Base-by-base conservation (phyloP, 495 filamentous ascomycete genomes). In the Neurospora sp. region DNA sequence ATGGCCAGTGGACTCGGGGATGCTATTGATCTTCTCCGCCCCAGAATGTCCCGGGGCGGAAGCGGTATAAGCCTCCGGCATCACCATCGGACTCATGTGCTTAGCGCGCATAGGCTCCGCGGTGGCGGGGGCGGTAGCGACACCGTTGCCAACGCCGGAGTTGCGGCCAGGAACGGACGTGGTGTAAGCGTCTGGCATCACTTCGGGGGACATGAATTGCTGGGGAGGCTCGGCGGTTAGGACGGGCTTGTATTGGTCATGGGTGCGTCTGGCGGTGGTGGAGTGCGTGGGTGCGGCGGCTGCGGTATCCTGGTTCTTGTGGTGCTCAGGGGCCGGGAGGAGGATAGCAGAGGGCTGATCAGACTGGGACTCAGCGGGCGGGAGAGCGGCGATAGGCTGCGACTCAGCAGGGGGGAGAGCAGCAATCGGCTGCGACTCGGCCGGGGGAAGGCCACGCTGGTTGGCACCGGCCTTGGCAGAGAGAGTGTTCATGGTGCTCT, bases 121-220 rank as follows among this genome's bases (percentile, higher is more conserved):
- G 15, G 5, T 17, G 2, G 54, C 54, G 4, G 54, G 54, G 4
- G n/a, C 48, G 48, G 15, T 2, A 7, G 21, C 11, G 54, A 9
- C 9, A 39, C 38, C 38, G 8, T 4, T 10, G n/a, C 19, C 21
- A 2, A 17, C 38, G 5, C 28, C 39, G 70, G 37, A 36, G 38
- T 28, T 73, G 66, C 36, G 72, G 2, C 28, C 37, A 24, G 70
- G 21, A 8, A 66, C 70, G 3, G 72, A 75, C 6, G 70, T 36
- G 3, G 54, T 75, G 45, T 78, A 78, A 0, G 72, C 43, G 1
- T 70, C 73, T 0, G 78, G 78, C 70, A 76, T 76, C 8, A 77
- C 75, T 39, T 76, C 77, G 4, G 78, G 78, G 43, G 75, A 75
- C 75, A 78, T 76, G 28, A 66, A 66, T 0, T 66, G 15, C 28